These are phyloP conservation scores for Amorphotheca resinae DNA, from an alignment of 495 filamentous ascomycete species.

Conservation along the genomic window DNA sequence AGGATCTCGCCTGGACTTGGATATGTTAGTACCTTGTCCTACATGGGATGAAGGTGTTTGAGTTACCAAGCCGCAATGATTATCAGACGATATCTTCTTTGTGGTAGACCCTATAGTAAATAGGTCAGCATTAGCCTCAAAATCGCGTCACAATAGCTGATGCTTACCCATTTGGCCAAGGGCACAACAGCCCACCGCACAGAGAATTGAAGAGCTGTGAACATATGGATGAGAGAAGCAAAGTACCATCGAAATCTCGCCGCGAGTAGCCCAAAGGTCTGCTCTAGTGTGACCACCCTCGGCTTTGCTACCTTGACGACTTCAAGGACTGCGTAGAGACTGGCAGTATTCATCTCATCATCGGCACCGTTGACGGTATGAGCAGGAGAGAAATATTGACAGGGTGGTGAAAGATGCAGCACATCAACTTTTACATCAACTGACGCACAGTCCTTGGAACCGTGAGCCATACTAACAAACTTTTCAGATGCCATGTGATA, in stretches of 20 bases:
- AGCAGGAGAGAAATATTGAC: slow-evolving; percentile 68
- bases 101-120: slow-evolving; percentile 50
- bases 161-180: slow-evolving; percentile 30
- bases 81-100: slow-evolving; percentile 50
- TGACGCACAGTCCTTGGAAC: slow-evolving; percentile 14
- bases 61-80: slow-evolving; percentile 67
- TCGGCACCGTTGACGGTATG: slow-evolving; percentile 52
- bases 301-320: slow-evolving; percentile 51
- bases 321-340: slow-evolving; percentile 49
- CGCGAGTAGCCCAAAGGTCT: slow-evolving; percentile 51
- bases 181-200: slow-evolving; percentile 36
- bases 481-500: slow-evolving; percentile 34
- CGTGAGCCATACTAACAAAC: slow-evolving; percentile 26
- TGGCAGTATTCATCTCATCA: slow-evolving; percentile 63
- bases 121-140: too few relatives aligned
- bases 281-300: slow-evolving; percentile 69
- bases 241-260: slow-evolving; percentile 36
- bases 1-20: slow-evolving; percentile 61
- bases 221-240: slow-evolving; percentile 46
- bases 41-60: neutral
- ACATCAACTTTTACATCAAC: slow-evolving; percentile 43
- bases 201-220: slow-evolving; percentile 56
- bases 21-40: slow-evolving; percentile 8
- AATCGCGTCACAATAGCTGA: neutral
- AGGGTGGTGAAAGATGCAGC: slow-evolving; percentile 72